phyloP scores from a whole-genome alignment of 2,329 filamentous ascomycete genomes.

The Sclerotinia borealis region DNA sequence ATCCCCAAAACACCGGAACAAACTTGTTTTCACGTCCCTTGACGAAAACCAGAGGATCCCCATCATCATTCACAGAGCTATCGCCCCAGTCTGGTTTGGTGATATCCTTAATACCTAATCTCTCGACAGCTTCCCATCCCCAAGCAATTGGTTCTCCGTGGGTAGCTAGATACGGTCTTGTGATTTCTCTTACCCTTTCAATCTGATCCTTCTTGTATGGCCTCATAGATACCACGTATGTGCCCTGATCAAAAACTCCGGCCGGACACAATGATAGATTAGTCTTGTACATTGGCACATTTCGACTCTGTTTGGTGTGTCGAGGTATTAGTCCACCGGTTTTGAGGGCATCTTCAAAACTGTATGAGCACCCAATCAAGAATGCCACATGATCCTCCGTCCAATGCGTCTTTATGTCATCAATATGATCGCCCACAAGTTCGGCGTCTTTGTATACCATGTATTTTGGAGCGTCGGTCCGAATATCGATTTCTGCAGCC shows the following conservation, averaged over 20 bases:
- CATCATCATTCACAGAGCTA: conserved; percentile 32
- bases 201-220: conserved; percentile 47
- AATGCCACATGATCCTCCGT: conserved; percentile 53
- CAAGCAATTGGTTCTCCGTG: conserved; percentile 61
- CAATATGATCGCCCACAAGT: conserved; percentile 35
- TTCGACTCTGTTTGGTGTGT: conserved; percentile 41
- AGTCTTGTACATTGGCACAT: conserved; percentile 58
- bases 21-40: conserved; percentile 34
- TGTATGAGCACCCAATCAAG: conserved; percentile 58
- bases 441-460: conserved; percentile 49
- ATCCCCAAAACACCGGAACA: conserved; percentile 57
- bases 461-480: conserved; percentile 52
- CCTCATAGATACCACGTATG: conserved; percentile 59
- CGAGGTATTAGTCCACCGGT: conserved; percentile 45
- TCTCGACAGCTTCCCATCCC: conserved; percentile 52
- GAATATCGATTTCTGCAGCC: conserved; percentile 45
- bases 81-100: conserved; percentile 53
- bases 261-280: conserved; percentile 49
- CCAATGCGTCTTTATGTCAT: conserved; percentile 48
- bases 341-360: conserved; percentile 53
- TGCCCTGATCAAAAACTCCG: conserved; percentile 49
- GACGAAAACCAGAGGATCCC: conserved; percentile 20
- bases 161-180: conserved; percentile 47
- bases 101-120: conserved; percentile 50
- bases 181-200: conserved; percentile 48